Evolutionary conservation across 768 basidiomycete genomes (phyloP).

Genomic region (Trametes maxima): DNA sequence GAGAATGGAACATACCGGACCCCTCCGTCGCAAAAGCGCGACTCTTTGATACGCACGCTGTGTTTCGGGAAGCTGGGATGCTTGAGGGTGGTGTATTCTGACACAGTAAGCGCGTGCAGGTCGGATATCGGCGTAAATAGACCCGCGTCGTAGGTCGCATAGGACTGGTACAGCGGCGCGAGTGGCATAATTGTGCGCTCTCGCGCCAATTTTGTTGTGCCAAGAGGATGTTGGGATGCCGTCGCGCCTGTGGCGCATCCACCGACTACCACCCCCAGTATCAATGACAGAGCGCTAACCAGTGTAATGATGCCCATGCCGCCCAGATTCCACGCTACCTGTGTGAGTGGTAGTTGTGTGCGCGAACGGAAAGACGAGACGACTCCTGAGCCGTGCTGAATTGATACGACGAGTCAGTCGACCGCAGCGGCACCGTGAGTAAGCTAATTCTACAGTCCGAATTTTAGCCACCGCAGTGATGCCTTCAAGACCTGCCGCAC

Average conservation of each 20-base stretch:
- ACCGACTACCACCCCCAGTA: too few relatives aligned
- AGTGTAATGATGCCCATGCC: too few relatives aligned
- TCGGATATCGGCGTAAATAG: conserved; percentile 20
- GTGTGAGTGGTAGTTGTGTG: too few relatives aligned
- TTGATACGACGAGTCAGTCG: too few relatives aligned
- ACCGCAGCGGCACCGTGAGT: too few relatives aligned
- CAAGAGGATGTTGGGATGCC: neutral
- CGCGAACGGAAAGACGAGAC: too few relatives aligned
- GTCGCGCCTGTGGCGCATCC: neutral
- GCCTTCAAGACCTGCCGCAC: too few relatives aligned
- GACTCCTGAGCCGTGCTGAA: too few relatives aligned
- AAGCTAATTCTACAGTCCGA: too few relatives aligned
- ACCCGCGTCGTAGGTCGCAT: neutral
- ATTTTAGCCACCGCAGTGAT: too few relatives aligned
- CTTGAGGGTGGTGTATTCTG: conserved; percentile 40
- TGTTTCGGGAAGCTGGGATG: conserved; percentile 50
- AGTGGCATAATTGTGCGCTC: neutral
- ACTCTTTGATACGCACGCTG: conserved; percentile 44
- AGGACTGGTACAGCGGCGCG: neutral
- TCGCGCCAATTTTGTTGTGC: neutral
- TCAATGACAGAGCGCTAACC: too few relatives aligned
- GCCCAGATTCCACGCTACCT: too few relatives aligned
- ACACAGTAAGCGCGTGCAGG: conserved; percentile 3
- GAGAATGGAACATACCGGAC: conserved; percentile 28
- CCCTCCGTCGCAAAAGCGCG: conserved; percentile 45